Base-by-base conservation (phyloP, 257 asterid genomes). In the Coffea canephora region DNA sequence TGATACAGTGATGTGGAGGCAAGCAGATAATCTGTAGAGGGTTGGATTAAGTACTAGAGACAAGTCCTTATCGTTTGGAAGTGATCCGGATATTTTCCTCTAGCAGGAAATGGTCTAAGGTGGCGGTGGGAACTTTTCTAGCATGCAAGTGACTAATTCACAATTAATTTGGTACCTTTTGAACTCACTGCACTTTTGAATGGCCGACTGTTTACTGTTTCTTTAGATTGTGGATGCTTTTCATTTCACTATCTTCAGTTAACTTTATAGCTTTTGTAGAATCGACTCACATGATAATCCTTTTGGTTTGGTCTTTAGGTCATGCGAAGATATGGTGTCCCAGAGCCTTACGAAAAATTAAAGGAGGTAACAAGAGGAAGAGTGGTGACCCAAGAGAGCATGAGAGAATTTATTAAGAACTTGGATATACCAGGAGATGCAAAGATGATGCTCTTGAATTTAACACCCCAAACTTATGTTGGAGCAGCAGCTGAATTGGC, bases 361-460 rank as follows among this genome's bases (percentile, higher is more conserved):
- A 95, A 95, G 91, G 97, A 89, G 87, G 91, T 93, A 61, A 95
- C 99, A 2, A 82, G 99, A 87, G 98, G 99, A 82, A 89, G 90
- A 91, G 84, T 91, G 11, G 97, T 93, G 62, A 91, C 87, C 59
- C 85, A 84, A 88, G 93, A 93, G 75, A 89, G 93, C 87, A 89
- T 93, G 68, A 81, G 91, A 85, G 87, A 86, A 59, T 93, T 95
- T 86, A 93, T 95, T 14, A 85, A 88, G 69, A 85, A 91, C 39
- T 83, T 93, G 71, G 91, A 88, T 72, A 85, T 95, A 78, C 98
- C 99, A 15, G 54, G 11, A 8, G 91, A 91, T 59, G 96, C 97
- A 9, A 95, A 93, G 89, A 81, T 85, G 13, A 46, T 34, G 54
- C 94, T 95, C 54, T 87, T 93, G 84, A 82, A 87, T 61, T 74